Evolutionary conservation across 768 basidiomycete species (phyloP).

Genomic region (Tylopilus sp.): DNA sequence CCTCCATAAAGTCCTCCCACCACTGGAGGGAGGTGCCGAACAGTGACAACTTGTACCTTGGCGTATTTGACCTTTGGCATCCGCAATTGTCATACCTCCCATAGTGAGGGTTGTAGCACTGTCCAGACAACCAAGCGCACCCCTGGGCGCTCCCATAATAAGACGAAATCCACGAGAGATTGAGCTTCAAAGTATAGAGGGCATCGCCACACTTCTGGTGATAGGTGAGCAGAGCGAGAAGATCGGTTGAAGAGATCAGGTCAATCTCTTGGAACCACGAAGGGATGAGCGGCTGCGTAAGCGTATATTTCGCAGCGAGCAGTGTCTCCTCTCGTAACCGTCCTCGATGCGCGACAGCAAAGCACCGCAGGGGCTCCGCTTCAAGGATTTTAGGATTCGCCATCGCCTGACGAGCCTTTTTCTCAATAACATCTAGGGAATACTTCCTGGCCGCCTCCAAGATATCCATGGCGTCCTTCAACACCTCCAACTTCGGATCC

Average conservation of each 20-base stretch:
- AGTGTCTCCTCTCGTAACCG: background rate
- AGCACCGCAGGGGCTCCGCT: background rate
- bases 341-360: background rate
- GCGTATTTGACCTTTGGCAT: background rate
- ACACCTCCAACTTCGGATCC: background rate
- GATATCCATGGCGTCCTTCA: background rate
- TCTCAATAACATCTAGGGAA: background rate
- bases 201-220: constrained; percentile 16
- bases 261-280: constrained; percentile 26
- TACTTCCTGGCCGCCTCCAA: background rate
- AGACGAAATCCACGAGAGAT: constrained; percentile 14
- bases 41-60: background rate
- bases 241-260: constrained; percentile 21
- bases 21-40: constrained; percentile 1
- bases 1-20: constrained; percentile 20
- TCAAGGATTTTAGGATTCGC: background rate
- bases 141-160: background rate
- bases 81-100: too few species aligned
- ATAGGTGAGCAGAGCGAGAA: constrained; percentile 24
- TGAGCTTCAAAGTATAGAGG: background rate
- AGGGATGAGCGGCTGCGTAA: constrained; percentile 23
- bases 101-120: too few species aligned
- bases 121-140: constrained; percentile 8
- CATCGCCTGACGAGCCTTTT: background rate
- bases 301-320: constrained; percentile 8